Percentiles rank a stretch among this genome's conserved stretches.
phyloP scores from a whole-genome alignment of 345 rosid genomes.

The Anastatica hierochuntica region DNA sequence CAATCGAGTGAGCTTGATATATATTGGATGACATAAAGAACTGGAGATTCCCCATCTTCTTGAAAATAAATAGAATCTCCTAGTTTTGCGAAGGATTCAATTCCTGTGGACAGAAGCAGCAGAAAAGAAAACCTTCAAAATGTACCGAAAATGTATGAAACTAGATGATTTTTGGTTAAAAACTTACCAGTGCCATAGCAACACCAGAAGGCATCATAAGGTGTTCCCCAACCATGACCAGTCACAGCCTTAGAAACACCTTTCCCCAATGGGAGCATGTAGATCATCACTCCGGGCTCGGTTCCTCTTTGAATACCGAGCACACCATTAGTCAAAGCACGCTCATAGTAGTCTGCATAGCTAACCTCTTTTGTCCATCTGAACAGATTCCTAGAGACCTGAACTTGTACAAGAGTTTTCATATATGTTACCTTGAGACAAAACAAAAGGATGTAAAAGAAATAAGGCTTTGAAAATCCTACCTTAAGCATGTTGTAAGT shows the following conservation, averaged over 20 bases:
- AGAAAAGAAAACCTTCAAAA: not conserved
- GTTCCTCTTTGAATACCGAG: slow-evolving; percentile 84
- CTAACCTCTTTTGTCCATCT: slow-evolving; percentile 85
- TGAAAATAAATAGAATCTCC: slow-evolving; percentile 94
- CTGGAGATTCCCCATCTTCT: slow-evolving; percentile 52
- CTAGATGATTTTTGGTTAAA: not conserved
- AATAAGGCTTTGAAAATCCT: not conserved
- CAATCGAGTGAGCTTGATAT: slow-evolving; percentile 69
- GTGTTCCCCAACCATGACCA: slow-evolving; percentile 84
- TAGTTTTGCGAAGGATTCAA: slow-evolving; percentile 85
- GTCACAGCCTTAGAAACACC: slow-evolving; percentile 57
- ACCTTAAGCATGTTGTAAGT: slow-evolving; percentile 98
- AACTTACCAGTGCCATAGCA: slow-evolving; percentile 85
- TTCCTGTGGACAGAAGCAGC: slow-evolving; percentile 33
- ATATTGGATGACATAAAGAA: slow-evolving; percentile 70
- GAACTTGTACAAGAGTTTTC: not conserved
- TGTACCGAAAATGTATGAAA: not conserved
- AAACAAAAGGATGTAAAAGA: not conserved
- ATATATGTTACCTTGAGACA: not conserved
- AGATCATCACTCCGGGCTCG: slow-evolving; percentile 88
- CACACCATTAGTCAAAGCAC: slow-evolving; percentile 85
- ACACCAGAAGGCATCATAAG: slow-evolving; percentile 76
- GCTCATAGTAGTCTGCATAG: slow-evolving; percentile 91
- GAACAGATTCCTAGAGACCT: slow-evolving; percentile 89
- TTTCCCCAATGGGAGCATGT: slow-evolving; percentile 23